Conservation (phyloP, 169 alveolate genomes). For the Perkinsus olseni region DNA sequence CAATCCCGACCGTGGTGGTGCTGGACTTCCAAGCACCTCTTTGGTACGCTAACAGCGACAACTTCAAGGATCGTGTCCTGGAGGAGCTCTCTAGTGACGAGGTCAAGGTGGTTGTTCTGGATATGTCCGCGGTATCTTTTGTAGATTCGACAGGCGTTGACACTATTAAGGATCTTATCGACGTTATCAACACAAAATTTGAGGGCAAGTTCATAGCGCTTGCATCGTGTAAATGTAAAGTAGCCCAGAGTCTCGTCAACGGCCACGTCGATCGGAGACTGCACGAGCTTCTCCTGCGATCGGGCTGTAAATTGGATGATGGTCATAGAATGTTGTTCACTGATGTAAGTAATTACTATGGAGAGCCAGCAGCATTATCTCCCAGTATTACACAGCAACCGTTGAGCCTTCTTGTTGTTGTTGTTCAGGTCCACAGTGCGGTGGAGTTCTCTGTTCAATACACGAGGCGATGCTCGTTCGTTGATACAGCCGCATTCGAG, state of each 20-base stretch:
- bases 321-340: too few species aligned
- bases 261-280: background rate
- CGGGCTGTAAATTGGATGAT: too few species aligned
- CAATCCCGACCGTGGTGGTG: background rate
- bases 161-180: background rate
- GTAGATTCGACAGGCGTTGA: background rate
- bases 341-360: background rate
- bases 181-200: background rate
- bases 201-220: background rate
- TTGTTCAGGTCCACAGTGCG: background rate
- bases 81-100: background rate
- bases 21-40: background rate
- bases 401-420: background rate
- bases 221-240: background rate
- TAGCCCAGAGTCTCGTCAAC: background rate
- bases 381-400: too few species aligned
- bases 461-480: background rate
- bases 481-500: too few species aligned
- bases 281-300: too few species aligned
- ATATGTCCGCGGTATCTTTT: background rate
- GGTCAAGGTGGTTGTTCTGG: background rate
- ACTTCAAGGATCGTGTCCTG: background rate
- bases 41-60: background rate
- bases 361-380: too few species aligned
- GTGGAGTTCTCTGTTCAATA: background rate